Base-by-base conservation (phyloP, 2,329 filamentous ascomycete genomes). In the Elsinoe fawcettii region DNA sequence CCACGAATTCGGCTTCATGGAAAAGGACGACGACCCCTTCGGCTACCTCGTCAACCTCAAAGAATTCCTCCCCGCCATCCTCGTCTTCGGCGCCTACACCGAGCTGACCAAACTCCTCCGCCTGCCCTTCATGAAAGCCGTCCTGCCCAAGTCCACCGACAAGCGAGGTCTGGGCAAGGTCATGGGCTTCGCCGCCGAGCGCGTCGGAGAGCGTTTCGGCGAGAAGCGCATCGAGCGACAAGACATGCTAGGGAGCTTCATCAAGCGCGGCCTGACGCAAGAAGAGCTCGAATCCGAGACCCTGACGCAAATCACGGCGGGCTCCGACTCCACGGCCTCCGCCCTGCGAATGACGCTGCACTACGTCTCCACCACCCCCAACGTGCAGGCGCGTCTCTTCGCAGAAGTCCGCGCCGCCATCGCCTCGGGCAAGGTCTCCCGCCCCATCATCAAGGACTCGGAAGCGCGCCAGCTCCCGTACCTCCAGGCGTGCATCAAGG, bases 241-340 rank as follows among this genome's bases (percentile, higher is more conserved):
- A 5, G 80, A 82, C 60, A 82, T 82, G 79, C 71, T 82, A 4
- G 74, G 73, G 2, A 75, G 76, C 0, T 80, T 81, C 62, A 72
- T 80, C 56, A 69, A 70, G 9, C 73, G 76, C 59, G 73, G 73
- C 63, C 64, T 79, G 1, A 66, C 68, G 49, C 63, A 73, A 66
- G 60, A 69, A 14, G 66, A 77, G 62, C 71, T 67, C 58, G 76
- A 68, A 65, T 74, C 67, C 60, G 75, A 78, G 60, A 73, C 70
- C 0, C 60, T 76, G 3, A 68, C 74, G 11, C 73, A 76, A 58
- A 76, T 78, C 39, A 70, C 80, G 4, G 80, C 80, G 3, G 81
- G 81, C 3, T 79, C 79, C 0, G 81, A 84, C 59, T 82, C 79
- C 0, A 81, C 80, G 0, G 79, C 81, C 0, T 80, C 78, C 0